Conservation (phyloP, 768 basidiomycete genomes). For the Agaricus blazei region DNA sequence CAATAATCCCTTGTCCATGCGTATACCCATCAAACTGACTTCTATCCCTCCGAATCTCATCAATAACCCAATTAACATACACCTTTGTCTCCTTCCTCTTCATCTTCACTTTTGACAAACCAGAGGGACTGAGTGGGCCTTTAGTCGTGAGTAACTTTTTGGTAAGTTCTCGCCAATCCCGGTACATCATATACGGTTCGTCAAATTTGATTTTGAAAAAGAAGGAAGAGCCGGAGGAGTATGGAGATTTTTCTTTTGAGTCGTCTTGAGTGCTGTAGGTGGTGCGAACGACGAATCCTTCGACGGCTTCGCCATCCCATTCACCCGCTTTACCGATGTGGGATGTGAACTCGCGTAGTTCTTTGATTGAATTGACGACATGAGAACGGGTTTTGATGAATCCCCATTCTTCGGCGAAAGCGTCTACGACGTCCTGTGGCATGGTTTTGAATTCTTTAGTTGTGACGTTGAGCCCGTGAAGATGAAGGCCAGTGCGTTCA, state of each 20-base stretch:
- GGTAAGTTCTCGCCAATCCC: conserved; percentile 95
- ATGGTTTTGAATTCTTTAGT: conserved; percentile 66
- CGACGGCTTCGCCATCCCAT: conserved; percentile 83
- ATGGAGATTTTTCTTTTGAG: conserved; percentile 48
- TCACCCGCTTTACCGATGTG: conserved; percentile 59
- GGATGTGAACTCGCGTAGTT: conserved; percentile 71
- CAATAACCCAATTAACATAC: conserved; percentile 81
- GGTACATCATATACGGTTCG: conserved; percentile 98
- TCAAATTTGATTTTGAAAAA: conserved; percentile 99
- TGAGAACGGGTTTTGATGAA: conserved; percentile 75
- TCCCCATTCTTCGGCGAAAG: conserved; percentile 87
- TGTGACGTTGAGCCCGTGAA: conserved; percentile 85
- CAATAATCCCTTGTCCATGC: conserved; percentile 82
- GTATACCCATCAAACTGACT: conserved; percentile 55
- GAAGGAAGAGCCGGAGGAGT: conserved; percentile 76
- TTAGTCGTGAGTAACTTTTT: conserved; percentile 56
- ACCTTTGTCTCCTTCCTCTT: conserved; percentile 69
- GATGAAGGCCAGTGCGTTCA: conserved; percentile 83
- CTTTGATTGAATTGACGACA: conserved; percentile 52
- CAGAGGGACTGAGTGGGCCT: conserved; percentile 22
- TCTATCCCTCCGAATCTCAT: conserved; percentile 62
- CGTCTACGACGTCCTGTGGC: conserved; percentile 58
- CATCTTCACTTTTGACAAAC: conserved; percentile 62
- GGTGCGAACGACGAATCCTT: conserved; percentile 94
- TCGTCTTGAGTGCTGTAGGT: conserved; percentile 39